A percentile compares a stretch with the other conserved stretches of the same genome.
phyloP scores from a whole-genome alignment of 306 rosid genomes.

The Acacia confusa region DNA sequence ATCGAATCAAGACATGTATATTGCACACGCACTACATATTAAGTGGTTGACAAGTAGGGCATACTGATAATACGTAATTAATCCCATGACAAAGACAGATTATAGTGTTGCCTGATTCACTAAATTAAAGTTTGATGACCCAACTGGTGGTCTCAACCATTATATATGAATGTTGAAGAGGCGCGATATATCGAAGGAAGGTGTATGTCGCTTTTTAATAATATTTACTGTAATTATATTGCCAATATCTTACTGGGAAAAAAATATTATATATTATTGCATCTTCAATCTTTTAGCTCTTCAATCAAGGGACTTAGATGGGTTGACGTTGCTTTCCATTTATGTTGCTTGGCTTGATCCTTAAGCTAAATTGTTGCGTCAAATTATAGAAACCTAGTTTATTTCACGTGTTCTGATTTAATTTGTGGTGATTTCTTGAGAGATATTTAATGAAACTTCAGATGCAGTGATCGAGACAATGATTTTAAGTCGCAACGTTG shows the following conservation, averaged over 20 bases:
- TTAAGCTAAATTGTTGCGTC: constrained; percentile 35
- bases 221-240: neutral
- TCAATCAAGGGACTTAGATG: constrained; percentile 40
- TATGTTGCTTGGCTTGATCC: constrained; percentile 43
- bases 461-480: constrained; percentile 11
- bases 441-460: constrained; percentile 44
- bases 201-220: neutral
- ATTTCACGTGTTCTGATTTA: constrained; percentile 26
- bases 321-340: constrained; percentile 19
- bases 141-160: constrained; percentile 15
- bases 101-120: constrained; percentile 1
- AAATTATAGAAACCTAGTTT: constrained; percentile 21
- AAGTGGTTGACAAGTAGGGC: constrained; percentile 32
- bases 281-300: constrained; percentile 21
- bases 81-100: constrained; percentile 24
- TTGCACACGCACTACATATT: neutral
- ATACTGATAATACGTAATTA: constrained; percentile 6
- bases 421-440: constrained; percentile 23
- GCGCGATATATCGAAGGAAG: neutral
- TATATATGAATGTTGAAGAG: constrained; percentile 1
- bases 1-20: constrained; percentile 17
- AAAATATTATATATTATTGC: neutral
- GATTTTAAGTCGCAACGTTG: constrained; percentile 13
- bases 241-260: neutral
- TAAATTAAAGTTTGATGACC: constrained; percentile 19